Evolutionary conservation across 177 flowering plant genomes (phyloP), one percentile per base, ranked within the genome.

Genomic region (Vitis hybrid): DNA sequence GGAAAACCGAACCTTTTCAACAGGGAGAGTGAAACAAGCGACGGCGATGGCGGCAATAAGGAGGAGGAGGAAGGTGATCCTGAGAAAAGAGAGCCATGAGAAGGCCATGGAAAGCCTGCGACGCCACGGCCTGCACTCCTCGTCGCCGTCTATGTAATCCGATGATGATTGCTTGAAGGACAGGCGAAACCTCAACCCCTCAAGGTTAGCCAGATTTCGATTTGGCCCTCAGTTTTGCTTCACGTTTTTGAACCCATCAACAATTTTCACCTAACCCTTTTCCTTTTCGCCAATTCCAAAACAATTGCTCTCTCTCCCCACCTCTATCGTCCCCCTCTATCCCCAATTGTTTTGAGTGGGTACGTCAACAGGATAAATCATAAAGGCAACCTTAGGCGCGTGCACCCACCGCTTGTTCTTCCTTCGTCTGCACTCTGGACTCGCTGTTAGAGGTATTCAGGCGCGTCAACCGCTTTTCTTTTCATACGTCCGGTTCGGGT

Each of bases 21-120:
- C 66, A 21, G 96, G 98, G 66, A 93, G 94, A 63, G 94, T 89
- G 55, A 84, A 67, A 64, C 83, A 91, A 66, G 97, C 98, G 19
- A 78, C 67, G 56, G 73, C 61, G 58, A 89, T 82, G 52, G 91
- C 90, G 8, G 80, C 88, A 13, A 87, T 3, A 51, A 93, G 91
- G 45, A 86, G 68, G 60, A 90, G 70, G 23, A 93, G 79, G 49
- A 93, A 81, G 65, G 84, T 65, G 79, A 87, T 67, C 64, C 89
- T 81, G 62, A 85, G 60, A 45, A 82, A 68, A 39, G 89, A 81
- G 18, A 68, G 66, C 91, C 89, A 86, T 3, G 91, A 70, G 66
- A 88, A 72, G 21, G 87, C 93, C 96, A 88, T 89, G 15, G 74
- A 71, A 3, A 86, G 51, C 63, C 84, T 77, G 12, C 84, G 79